Base-by-base conservation (phyloP, 805 yeast genomes). In the Schwanniomyces polymorphus region DNA sequence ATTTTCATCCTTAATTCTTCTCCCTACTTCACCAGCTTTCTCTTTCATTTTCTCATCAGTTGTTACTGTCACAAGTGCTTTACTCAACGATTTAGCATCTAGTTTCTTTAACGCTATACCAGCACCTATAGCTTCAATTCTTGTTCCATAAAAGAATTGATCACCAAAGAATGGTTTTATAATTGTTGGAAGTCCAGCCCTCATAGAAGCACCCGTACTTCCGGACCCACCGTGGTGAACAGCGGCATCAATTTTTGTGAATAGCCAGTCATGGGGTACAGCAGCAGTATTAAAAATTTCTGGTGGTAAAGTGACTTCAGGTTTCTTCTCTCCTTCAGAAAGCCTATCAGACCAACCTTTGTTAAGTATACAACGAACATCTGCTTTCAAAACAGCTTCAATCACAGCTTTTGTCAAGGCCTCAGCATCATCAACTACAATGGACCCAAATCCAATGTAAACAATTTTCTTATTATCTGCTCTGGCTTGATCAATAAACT, bases 161-260 rank as follows among this genome's bases (percentile, higher is more conserved):
- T 92, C 98, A 0, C 97, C 98, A 64, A 92, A 92, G 60, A 92
- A 92, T 1, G 98, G 98, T 63, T 91, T 92, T 56, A 92, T 82
- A 28, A 92, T 78, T 0, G 96, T 90, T 1, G 98, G 97, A 27
- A 87, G 64, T 0, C 98, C 98, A 11, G 88, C 86, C 51, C 91
- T 74, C 45, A 92, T 64, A 2, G 95, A 79, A 0, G 97, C 97
- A 7, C 98, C 98, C 0, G 97, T 92, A 0, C 97, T 89, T 1
- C 98, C 98, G 0, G 96, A 86, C 0, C 98, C 98, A 34, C 98
- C 98, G 63, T 92, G 98, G 62, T 92, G 98, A 4, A 92, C 97
- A 0, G 96, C 96, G 0, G 92, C 97, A 67, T 92, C 97, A 38
- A 92, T 73, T 50, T 81, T 82, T 0, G 92, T 86, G 66, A 92